A percentile compares a stretch with the other conserved stretches of the same genome.
phyloP scores from a whole-genome alignment of 768 basidiomycete genomes.

The Psilocybe cyanescens region DNA sequence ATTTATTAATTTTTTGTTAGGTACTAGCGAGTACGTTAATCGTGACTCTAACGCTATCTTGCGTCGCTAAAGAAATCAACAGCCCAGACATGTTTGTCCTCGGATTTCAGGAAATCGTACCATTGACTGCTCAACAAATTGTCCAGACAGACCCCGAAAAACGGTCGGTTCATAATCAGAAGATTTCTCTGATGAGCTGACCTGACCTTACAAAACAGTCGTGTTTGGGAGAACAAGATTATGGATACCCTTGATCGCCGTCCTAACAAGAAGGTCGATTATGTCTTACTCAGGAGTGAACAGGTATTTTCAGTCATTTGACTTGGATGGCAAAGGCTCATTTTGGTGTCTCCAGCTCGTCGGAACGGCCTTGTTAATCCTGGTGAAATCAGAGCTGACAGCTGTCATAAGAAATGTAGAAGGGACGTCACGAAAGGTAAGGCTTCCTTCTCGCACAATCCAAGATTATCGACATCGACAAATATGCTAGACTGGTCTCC shows the following conservation, averaged over 20 bases:
- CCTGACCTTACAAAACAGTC: slow-evolving; percentile 46
- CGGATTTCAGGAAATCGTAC: slow-evolving; percentile 97
- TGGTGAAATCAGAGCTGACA: slow-evolving; percentile 79
- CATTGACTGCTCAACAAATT: slow-evolving; percentile 96
- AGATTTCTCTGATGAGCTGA: not conserved
- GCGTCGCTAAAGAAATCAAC: slow-evolving; percentile 14
- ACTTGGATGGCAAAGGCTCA: slow-evolving; percentile 16
- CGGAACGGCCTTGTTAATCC: slow-evolving; percentile 87
- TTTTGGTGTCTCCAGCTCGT: slow-evolving; percentile 66
- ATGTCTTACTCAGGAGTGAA: slow-evolving; percentile 89
- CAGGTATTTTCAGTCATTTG: slow-evolving; percentile 56
- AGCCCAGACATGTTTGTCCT: slow-evolving; percentile 91
- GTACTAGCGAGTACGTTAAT: slow-evolving; percentile 51
- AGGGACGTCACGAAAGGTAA: slow-evolving; percentile 86
- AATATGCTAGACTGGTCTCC: slow-evolving; percentile 68
- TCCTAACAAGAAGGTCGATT: slow-evolving; percentile 69
- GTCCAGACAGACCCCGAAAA: slow-evolving; percentile 95
- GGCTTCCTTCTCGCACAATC: slow-evolving; percentile 1
- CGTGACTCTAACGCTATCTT: slow-evolving; percentile 8
- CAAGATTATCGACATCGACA: slow-evolving; percentile 7
- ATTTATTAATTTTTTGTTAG: slow-evolving; percentile 24
- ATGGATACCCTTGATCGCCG: slow-evolving; percentile 77
- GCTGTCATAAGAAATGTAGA: slow-evolving; percentile 90
- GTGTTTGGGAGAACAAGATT: slow-evolving; percentile 85
- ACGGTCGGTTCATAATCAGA: slow-evolving; percentile 46